Conservation (phyloP, 441 rosid species). For the Populus hybrid region DNA sequence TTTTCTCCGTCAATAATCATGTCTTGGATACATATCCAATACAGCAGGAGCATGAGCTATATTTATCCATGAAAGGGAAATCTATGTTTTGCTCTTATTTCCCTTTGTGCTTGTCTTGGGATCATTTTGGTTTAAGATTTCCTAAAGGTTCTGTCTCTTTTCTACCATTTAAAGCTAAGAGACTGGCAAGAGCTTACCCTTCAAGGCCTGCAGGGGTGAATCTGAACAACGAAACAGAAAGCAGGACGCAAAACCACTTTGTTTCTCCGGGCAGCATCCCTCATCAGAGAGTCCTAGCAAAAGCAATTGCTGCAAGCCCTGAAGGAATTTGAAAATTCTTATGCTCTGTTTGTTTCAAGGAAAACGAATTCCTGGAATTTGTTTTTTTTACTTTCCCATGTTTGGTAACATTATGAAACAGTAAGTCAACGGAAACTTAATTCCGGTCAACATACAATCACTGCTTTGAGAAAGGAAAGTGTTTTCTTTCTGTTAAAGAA, state of each 20-base stretch:
- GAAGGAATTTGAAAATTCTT: neutral
- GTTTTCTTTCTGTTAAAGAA: no score
- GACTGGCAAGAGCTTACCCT: constrained; percentile 38
- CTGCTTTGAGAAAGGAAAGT: no score
- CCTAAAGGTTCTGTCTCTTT: neutral
- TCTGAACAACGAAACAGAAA: constrained; percentile 32
- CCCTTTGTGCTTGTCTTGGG: neutral
- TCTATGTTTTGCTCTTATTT: neutral
- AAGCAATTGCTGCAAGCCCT: neutral
- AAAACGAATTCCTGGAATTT: no score
- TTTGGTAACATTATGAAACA: no score
- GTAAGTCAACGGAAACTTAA: no score
- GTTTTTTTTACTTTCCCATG: no score
- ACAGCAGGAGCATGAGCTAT: neutral
- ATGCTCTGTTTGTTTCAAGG: no score
- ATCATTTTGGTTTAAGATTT: neutral
- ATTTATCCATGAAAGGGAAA: neutral
- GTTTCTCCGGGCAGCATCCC: constrained; percentile 38
- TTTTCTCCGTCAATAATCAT: neutral
- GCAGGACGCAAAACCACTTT: constrained; percentile 32
- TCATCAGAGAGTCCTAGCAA: neutral
- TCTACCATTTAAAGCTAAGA: constrained; percentile 39
- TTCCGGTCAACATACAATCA: no score
- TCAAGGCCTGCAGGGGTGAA: constrained; percentile 38
- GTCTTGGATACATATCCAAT: neutral